Conservation (phyloP, 2,329 filamentous ascomycete species). For the Fusarium dlaminii region DNA sequence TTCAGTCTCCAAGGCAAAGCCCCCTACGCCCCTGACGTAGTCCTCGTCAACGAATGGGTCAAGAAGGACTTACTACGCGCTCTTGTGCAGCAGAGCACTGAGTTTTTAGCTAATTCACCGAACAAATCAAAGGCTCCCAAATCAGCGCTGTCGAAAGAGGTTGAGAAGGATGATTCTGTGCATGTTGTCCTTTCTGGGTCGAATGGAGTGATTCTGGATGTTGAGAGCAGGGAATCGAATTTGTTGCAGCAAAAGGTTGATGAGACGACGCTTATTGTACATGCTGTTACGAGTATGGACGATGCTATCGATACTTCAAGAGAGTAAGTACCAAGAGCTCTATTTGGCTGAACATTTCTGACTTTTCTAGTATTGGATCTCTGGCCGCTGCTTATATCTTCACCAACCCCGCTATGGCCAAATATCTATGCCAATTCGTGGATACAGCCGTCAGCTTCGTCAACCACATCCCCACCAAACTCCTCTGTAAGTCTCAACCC, state of each 20-base stretch:
- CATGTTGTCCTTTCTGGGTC: slow-evolving; percentile 18
- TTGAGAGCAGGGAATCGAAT: slow-evolving; percentile 6
- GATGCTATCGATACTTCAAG: slow-evolving; percentile 17
- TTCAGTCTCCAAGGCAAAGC: slow-evolving; percentile 29
- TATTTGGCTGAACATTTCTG: background rate
- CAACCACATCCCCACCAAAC: slow-evolving; percentile 10
- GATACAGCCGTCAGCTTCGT: slow-evolving; percentile 18
- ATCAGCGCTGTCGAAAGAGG: background rate
- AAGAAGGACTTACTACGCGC: slow-evolving; percentile 34
- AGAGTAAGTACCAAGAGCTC: background rate
- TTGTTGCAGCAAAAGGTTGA: slow-evolving; percentile 9
- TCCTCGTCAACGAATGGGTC: slow-evolving; percentile 36
- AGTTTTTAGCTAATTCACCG: background rate
- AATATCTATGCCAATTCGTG: slow-evolving; percentile 21
- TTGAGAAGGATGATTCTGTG: slow-evolving; percentile 14
- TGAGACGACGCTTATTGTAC: slow-evolving; percentile 14
- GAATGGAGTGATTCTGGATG: slow-evolving; percentile 14
- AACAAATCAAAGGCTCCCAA: background rate
- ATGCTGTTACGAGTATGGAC: slow-evolving; percentile 29
- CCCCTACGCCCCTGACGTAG: slow-evolving; percentile 33
- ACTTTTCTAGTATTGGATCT: background rate
- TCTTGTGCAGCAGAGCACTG: slow-evolving; percentile 21
- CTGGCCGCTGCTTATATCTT: slow-evolving; percentile 18
- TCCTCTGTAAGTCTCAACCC: background rate
- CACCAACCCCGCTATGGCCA: slow-evolving; percentile 16